phyloP scores from a whole-genome alignment of 208 protist genomes.

The Trypanosoma lewisi region DNA sequence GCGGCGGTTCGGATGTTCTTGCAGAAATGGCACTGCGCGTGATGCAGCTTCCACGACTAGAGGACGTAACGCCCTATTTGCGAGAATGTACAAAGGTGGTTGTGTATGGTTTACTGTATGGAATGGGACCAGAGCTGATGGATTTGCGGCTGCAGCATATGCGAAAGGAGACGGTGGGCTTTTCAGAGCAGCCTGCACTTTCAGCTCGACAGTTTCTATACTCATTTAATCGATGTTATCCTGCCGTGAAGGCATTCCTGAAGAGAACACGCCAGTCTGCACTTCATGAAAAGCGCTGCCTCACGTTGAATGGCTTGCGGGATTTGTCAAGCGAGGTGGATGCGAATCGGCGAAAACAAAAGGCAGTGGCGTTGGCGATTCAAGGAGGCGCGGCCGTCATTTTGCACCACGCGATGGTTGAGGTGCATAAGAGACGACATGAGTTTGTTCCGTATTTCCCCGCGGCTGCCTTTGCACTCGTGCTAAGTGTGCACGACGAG shows the following conservation, averaged over 20 bases:
- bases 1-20: conserved; percentile 44
- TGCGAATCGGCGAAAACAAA: conserved; percentile 58
- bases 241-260: conserved; percentile 53
- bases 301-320: conserved; percentile 48
- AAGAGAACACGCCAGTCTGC: conserved; percentile 41
- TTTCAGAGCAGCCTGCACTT: not conserved
- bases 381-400: conserved; percentile 86
- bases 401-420: conserved; percentile 76
- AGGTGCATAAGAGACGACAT: conserved; percentile 60
- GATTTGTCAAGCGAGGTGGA: conserved; percentile 39
- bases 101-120: conserved; percentile 90
- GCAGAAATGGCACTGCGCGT: conserved; percentile 44
- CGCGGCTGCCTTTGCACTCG: conserved; percentile 48
- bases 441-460: conserved; percentile 51
- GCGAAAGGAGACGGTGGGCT: not conserved
- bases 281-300: conserved; percentile 31
- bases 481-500: conserved; percentile 82
- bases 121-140: conserved; percentile 76
- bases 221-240: conserved; percentile 61
- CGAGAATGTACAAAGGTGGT: conserved; percentile 75
- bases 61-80: conserved; percentile 35
- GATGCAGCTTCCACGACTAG: conserved; percentile 18
- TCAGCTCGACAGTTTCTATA: conserved; percentile 43
- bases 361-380: conserved; percentile 63
- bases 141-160: conserved; percentile 36